Evolutionary conservation across 306 rosid genomes (phyloP).

Genomic region (Albizia julibrissin): DNA sequence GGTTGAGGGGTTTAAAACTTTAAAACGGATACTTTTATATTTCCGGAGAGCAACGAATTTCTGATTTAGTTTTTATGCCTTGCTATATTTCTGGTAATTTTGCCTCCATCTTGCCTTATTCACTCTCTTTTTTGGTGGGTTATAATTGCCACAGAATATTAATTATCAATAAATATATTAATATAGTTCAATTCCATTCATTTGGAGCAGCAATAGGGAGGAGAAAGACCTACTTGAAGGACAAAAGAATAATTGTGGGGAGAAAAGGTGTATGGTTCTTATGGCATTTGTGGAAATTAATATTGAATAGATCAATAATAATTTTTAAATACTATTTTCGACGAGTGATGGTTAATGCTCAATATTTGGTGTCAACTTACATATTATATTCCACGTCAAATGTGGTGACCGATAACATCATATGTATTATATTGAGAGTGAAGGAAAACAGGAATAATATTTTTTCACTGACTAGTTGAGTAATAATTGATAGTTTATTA

Average conservation of each 20-base stretch:
- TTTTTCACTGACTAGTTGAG: not conserved
- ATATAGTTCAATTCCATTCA: not conserved
- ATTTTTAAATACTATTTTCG: not conserved
- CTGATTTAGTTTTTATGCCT: not conserved
- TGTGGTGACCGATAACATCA: not conserved
- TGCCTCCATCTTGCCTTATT: not conserved
- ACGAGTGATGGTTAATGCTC: not conserved
- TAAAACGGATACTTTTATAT: not conserved
- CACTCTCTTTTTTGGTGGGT: not conserved
- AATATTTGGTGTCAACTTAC: not conserved
- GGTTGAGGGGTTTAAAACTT: not conserved
- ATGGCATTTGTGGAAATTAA: not conserved
- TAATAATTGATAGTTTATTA: no score
- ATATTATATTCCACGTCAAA: not conserved
- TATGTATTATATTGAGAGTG: not conserved
- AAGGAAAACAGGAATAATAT: not conserved
- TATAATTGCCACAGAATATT: not conserved
- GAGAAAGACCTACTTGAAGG: not conserved
- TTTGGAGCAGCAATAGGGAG: not conserved
- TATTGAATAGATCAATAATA: not conserved
- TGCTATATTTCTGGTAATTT: not conserved
- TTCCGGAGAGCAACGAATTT: conserved; percentile 7
- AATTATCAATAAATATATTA: not conserved
- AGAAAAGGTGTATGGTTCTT: not conserved
- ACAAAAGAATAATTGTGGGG: not conserved